Percentiles rank a stretch among this genome's conserved stretches.
Conservation (phyloP, 1,284 basidiomycete genomes). For the Leccinum cinnamomeum region DNA sequence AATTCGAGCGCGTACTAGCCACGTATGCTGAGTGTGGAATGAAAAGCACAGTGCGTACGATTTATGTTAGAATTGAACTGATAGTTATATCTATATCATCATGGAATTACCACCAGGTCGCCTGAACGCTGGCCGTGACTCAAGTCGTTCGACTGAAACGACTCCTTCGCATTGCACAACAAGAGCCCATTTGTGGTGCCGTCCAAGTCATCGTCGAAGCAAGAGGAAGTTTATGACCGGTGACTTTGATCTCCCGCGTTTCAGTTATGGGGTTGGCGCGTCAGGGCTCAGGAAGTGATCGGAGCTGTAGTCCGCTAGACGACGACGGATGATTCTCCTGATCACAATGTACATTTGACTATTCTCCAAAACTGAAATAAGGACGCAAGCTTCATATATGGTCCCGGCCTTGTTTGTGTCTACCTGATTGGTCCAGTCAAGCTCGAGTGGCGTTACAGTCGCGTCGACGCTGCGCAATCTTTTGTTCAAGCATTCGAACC, state of each 20-base stretch:
- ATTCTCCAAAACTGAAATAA: background rate
- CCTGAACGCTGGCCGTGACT: background rate
- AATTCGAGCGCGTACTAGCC: conserved; percentile 92
- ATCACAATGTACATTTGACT: too few species aligned
- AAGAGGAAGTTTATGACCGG: conserved; percentile 54
- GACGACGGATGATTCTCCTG: background rate
- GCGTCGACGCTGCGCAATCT: too few species aligned
- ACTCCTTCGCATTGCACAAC: too few species aligned
- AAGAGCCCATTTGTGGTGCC: too few species aligned
- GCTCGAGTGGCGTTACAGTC: too few species aligned
- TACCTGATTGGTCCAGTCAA: too few species aligned
- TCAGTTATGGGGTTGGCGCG: conserved; percentile 62
- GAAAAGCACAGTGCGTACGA: conserved; percentile 41
- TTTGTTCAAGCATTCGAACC: too few species aligned
- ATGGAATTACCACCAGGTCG: conserved; percentile 6
- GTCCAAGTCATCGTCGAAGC: conserved; percentile 66
- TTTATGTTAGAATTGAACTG: background rate
- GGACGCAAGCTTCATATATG: background rate
- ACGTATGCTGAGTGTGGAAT: conserved; percentile 74
- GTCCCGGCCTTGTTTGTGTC: too few species aligned
- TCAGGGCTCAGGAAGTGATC: conserved; percentile 53
- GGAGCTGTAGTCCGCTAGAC: background rate
- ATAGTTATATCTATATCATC: background rate
- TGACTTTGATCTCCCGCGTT: conserved; percentile 75
- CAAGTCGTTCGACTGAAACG: conserved; percentile 23